These are phyloP conservation scores for Yarrowia sp. DNA, from an alignment of 805 yeast species.

Conservation along the genomic window DNA sequence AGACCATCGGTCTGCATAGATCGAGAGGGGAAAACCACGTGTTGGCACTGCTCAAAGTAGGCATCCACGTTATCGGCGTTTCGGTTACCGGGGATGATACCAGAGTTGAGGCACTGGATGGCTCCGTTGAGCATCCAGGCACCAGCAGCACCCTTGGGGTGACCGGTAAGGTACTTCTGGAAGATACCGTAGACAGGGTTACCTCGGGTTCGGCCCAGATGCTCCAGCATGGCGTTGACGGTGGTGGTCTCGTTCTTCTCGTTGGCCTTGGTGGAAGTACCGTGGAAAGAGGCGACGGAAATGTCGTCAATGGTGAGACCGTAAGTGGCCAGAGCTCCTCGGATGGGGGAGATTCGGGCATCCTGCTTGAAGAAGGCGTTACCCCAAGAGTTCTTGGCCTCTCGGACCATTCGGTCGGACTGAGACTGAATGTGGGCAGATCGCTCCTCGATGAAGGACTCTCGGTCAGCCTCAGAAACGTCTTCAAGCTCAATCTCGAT, in stretches of 20 bases:
- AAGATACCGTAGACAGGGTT: slow-evolving; percentile 96
- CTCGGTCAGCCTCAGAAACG: slow-evolving; percentile 48
- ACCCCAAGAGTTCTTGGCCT: slow-evolving; percentile 93
- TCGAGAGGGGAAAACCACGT: slow-evolving; percentile 91
- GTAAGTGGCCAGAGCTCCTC: slow-evolving; percentile 95
- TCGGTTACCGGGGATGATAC: slow-evolving; percentile 97
- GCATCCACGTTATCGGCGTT: slow-evolving; percentile 96
- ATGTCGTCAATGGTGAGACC: slow-evolving; percentile 91
- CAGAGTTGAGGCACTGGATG: slow-evolving; percentile 84
- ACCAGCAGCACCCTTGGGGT: slow-evolving; percentile 99
- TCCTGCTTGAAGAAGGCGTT: slow-evolving; percentile 88
- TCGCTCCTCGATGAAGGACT: slow-evolving; percentile 69
- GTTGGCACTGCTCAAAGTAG: slow-evolving; percentile 73
- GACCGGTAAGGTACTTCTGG: slow-evolving; percentile 99
- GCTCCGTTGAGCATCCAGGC: slow-evolving; percentile 99
- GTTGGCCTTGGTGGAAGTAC: slow-evolving; percentile 97
- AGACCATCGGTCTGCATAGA: slow-evolving; percentile 92
- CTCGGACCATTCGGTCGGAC: slow-evolving; percentile 76
- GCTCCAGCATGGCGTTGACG: slow-evolving; percentile 86
- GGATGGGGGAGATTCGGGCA: slow-evolving; percentile 91
- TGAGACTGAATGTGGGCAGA: slow-evolving; percentile 83
- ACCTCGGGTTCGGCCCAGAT: slow-evolving; percentile 95
- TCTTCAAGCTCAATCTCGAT: slow-evolving; percentile 67
- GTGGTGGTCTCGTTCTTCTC: slow-evolving; percentile 97
- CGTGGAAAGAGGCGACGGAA: slow-evolving; percentile 97